phyloP scores from a whole-genome alignment of 164 flowering plant genomes.

The Stephania yunnanensis region DNA sequence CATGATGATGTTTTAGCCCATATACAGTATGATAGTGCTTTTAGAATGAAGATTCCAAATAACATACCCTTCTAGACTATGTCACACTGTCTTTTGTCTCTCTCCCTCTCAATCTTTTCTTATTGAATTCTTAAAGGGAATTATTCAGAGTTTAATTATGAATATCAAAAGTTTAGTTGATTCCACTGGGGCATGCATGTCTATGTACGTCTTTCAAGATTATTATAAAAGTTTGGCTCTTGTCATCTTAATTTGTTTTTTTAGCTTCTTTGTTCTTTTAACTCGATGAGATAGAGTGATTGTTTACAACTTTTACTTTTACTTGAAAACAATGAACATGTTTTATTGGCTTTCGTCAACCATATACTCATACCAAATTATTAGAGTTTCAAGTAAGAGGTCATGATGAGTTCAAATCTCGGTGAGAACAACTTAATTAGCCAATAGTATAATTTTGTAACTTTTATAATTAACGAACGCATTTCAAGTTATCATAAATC shows the following conservation, averaged over 20 bases:
- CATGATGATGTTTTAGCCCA: neutral
- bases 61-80: neutral
- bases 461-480: too few species aligned
- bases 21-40: neutral
- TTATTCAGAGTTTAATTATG: neutral
- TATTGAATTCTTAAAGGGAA: neutral
- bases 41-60: neutral
- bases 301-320: neutral
- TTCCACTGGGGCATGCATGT: neutral
- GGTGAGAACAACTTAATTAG: too few species aligned
- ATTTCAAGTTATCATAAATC: too few species aligned
- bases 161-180: too few species aligned
- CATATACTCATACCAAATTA: too few species aligned
- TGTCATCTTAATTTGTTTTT: neutral
- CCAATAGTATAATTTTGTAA: too few species aligned
- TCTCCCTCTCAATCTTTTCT: neutral
- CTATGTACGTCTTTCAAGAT: neutral
- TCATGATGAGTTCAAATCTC: too few species aligned
- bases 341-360: too few species aligned
- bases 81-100: neutral
- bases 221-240: neutral
- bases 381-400: too few species aligned
- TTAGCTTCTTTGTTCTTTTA: neutral
- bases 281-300: neutral
- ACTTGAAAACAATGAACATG: neutral